Evolutionary conservation across 1,284 basidiomycete genomes (phyloP), one percentile per base, ranked within the genome.

Genomic region (Malassezia slooffiae): DNA sequence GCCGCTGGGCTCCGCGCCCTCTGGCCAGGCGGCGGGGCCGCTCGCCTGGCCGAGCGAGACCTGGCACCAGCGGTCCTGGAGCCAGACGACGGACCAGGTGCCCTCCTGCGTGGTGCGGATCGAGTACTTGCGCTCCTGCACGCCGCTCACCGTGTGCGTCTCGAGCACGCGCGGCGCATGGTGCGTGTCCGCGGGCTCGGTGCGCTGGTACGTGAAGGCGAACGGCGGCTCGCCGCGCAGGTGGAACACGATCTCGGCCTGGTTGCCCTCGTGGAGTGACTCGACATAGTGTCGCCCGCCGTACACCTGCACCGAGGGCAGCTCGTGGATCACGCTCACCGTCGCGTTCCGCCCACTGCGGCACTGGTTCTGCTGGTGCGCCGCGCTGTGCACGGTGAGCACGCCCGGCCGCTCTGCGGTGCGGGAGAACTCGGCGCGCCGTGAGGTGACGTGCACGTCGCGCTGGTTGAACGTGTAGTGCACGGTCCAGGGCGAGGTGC

Each of bases 401-500:
- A 80, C 77, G 13, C 91, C 91, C 3, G 82, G 74, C 49, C 80
- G 77, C 54, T 87, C 81, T 44, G 87, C 87, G 16, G 79, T 72
- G 34, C 93, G 75, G 12, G 83, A 80, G 73, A 95, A 91, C 4
- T 84, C 81, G 1, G 84, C 82, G 16, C 76, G 75, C 54, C 80
- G 81, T 9, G 81, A 80, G 47, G 83, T 81, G 47, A 86, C 83
- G 3, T 77, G 79, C 58, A 83, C 77, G 15, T 76, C 67, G 68
- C 82, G 85, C 37, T 80, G 80, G 53, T 86, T 82, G 70, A 89
- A 79, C 34, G 80, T 79, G 71, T 93, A 89, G 80, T 81, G 80
- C 44, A 97, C 80, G 5, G 80, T 82, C 89, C 91, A 97, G 2
- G 91, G 90, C n/a, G 90, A 81, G 34, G 80, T 85, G 39, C 91